A percentile compares a stretch with the other conserved stretches of the same genome.
These are phyloP conservation scores for Collybia sp. DNA, from an alignment of 768 basidiomycete genomes.

Conservation along the genomic window DNA sequence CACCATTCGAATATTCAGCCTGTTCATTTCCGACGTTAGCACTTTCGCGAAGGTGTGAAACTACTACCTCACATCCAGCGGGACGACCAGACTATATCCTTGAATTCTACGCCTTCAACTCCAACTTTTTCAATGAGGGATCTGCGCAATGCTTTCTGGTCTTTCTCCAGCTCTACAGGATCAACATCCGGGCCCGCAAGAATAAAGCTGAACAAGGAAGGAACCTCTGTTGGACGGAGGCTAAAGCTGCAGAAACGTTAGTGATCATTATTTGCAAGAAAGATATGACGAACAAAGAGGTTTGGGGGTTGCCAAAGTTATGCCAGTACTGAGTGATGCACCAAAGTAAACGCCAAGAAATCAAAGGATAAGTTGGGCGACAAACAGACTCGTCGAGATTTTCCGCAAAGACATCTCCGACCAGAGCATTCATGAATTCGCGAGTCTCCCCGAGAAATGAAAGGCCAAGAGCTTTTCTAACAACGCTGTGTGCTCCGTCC, in stretches of 20 bases:
- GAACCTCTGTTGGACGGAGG: constrained; percentile 5
- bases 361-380: neutral
- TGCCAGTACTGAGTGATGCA: no score
- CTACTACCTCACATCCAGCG: no score
- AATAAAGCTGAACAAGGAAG: constrained; percentile 3
- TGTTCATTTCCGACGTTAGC: constrained; percentile 30
- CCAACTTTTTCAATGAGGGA: neutral
- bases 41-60: constrained; percentile 24
- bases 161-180: constrained; percentile 1
- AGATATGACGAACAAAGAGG: no score
- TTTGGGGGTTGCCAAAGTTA: no score
- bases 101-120: no score
- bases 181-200: constrained; percentile 4
- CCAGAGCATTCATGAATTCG: constrained; percentile 26
- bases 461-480: constrained; percentile 35
- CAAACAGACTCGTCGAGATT: neutral
- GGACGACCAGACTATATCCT: no score
- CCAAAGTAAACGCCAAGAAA: no score
- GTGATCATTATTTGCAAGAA: neutral
- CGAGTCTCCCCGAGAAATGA: constrained; percentile 36
- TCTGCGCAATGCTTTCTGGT: constrained; percentile 2
- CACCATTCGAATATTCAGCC: constrained; percentile 46
- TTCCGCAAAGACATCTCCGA: constrained; percentile 27
- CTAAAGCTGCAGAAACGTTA: neutral
- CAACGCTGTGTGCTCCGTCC: constrained; percentile 37